Evolutionary conservation across 2,329 filamentous ascomycete species (phyloP), one percentile per base, ranked within the genome.

Genomic region (Ophiocordyceps camponoti-saundersi): DNA sequence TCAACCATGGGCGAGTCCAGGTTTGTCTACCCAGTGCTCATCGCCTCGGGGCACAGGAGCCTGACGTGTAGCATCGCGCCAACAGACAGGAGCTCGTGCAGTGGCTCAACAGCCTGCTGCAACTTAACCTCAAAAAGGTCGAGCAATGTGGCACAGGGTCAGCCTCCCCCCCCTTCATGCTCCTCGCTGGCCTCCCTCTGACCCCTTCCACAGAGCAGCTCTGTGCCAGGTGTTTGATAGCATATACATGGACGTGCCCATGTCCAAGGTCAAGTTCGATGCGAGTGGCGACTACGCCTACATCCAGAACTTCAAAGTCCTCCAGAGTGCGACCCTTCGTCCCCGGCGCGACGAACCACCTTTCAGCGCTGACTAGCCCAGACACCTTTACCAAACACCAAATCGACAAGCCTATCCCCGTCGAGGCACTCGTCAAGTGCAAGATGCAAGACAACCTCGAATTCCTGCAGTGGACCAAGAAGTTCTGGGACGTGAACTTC

Each of bases 381-480:
- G 90, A 88, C 64, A 74, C 77, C 53, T 96, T 96, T 61, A 73
- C 80, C 51, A 85, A 84, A 65, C 89, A 96, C 68, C 72, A 80
- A 53, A 76, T 98, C 69, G 89, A 96, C 58, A 88, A 88, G 63
- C 82, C 84, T 26, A 81, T 98, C 56, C 87, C 87, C 49, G 87
- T 96, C 62, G 80, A 95, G 65, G 72, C 76, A 49, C 80, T 98
- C 50, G 79, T 92, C 58, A 98, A 96, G 67, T 98, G 92, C 75
- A 95, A 95, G 73, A 98, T 98, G 90, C 92, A 98, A 75, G 92
- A 98, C 67, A 98, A 98, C 71, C 84, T 98, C 57, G 92, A 96
- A 62, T 98, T 98, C 65, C 73, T 98, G 50, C 92, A 98, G 69
- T 98, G 88, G 84, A 82, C 82, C 49, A 98, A 98, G 77, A 75